Evolutionary conservation across 768 basidiomycete genomes (phyloP).

Genomic region (Phanerodontia chrysosporium): DNA sequence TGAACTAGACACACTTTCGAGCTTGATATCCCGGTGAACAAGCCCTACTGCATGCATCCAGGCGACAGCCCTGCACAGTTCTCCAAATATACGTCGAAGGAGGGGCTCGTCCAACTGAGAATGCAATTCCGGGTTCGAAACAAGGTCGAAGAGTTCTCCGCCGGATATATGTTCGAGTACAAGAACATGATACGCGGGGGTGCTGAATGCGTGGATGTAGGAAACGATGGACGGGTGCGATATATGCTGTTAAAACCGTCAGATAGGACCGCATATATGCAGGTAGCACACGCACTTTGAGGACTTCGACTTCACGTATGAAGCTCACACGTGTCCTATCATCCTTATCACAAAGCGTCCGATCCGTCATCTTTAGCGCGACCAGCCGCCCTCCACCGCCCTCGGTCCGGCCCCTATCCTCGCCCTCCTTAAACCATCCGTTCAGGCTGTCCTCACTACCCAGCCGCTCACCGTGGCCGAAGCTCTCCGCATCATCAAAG

Average conservation of each 20-base stretch:
- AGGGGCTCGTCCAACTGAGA: conserved; percentile 39
- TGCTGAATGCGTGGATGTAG: conserved; percentile 66
- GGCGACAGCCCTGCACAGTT: conserved; percentile 71
- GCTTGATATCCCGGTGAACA: conserved; percentile 90
- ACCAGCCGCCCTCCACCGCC: conserved; percentile 32
- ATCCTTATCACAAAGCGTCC: conserved; percentile 44
- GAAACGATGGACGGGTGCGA: conserved; percentile 78
- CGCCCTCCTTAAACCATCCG: conserved; percentile 5
- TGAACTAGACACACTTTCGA: conserved; percentile 50
- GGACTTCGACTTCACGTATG: conserved; percentile 77
- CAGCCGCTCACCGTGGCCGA: conserved; percentile 7
- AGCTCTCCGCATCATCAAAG: background rate
- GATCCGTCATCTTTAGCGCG: conserved; percentile 52
- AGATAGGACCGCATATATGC: conserved; percentile 3
- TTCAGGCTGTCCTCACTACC: conserved; percentile 8
- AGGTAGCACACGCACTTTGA: conserved; percentile 54
- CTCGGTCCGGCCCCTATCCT: background rate
- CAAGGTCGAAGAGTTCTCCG: conserved; percentile 77
- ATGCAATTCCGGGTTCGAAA: conserved; percentile 48
- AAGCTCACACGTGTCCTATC: conserved; percentile 76
- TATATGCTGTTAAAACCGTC: conserved; percentile 49
- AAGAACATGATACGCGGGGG: conserved; percentile 68
- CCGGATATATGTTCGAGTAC: conserved; percentile 74
- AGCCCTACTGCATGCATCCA: conserved; percentile 87
- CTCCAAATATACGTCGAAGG: conserved; percentile 67